Evolutionary conservation across 2,329 filamentous ascomycete genomes (phyloP).

Genomic region (Colletotrichum euphorbiae): DNA sequence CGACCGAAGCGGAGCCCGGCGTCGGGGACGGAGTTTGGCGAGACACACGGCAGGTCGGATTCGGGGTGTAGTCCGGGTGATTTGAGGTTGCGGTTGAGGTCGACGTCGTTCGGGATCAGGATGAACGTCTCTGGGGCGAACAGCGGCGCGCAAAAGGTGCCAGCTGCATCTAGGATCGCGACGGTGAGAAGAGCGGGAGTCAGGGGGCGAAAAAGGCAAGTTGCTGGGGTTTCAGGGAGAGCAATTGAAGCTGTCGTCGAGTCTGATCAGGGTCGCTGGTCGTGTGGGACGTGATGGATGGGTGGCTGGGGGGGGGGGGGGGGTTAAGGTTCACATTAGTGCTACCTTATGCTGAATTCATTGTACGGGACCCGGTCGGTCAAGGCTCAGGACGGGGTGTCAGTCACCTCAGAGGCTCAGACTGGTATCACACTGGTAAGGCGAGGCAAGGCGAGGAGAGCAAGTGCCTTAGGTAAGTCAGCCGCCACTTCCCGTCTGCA

Average conservation of each 20-base stretch:
- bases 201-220: neutral
- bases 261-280: neutral
- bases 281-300: conserved; percentile 7
- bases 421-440: too few relatives aligned
- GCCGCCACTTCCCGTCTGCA: conserved; percentile 17
- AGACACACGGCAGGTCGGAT: neutral
- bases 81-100: neutral
- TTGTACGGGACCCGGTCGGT: neutral
- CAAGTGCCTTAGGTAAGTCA: neutral
- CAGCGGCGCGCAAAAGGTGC: conserved; percentile 19
- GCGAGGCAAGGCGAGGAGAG: conserved; percentile 9
- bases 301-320: conserved; percentile 16
- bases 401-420: conserved; percentile 17
- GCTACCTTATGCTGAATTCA: conserved; percentile 2
- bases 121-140: conserved; percentile 19
- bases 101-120: neutral
- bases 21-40: neutral
- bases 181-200: neutral
- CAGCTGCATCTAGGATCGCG: conserved; percentile 19
- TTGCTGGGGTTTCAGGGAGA: neutral
- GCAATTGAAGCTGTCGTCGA: conserved; percentile 30
- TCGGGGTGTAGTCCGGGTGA: conserved; percentile 4
- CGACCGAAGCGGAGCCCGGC: conserved; percentile 35
- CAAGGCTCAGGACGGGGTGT: neutral
- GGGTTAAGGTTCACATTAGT: neutral